Conservation (phyloP, 2,329 filamentous ascomycete genomes). For the Aspergillus flavus region DNA sequence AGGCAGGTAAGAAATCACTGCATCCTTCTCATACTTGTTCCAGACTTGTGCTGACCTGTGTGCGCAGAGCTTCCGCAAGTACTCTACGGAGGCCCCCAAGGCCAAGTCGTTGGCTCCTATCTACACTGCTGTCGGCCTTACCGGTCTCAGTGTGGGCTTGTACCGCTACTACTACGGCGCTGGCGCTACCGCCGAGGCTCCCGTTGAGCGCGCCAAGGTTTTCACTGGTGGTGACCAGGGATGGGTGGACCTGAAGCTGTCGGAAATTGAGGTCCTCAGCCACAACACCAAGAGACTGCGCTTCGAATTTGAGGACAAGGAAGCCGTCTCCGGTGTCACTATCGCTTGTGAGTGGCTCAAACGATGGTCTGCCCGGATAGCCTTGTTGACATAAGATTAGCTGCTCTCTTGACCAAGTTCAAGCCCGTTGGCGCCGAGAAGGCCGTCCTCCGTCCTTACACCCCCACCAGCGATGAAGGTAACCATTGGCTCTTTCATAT, state of each 20-base stretch:
- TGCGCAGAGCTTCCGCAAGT: slow-evolving; percentile 65
- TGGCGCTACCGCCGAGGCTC: slow-evolving; percentile 32
- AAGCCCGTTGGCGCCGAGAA: slow-evolving; percentile 82
- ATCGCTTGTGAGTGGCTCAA: slow-evolving; percentile 65
- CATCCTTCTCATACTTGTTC: not conserved
- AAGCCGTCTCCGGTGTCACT: slow-evolving; percentile 79
- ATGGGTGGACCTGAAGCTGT: slow-evolving; percentile 79
- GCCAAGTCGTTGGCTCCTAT: slow-evolving; percentile 62
- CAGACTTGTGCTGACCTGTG: slow-evolving; percentile 3
- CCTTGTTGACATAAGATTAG: slow-evolving; percentile 35
- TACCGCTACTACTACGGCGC: slow-evolving; percentile 51
- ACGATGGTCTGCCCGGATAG: not conserved
- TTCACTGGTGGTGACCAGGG: slow-evolving; percentile 89
- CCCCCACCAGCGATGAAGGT: slow-evolving; percentile 85
- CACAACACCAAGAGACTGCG: slow-evolving; percentile 93
- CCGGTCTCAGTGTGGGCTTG: slow-evolving; percentile 57
- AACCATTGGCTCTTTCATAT: slow-evolving; percentile 12
- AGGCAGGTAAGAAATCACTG: slow-evolving; percentile 58
- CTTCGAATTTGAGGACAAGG: slow-evolving; percentile 81
- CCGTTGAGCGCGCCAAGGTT: slow-evolving; percentile 49
- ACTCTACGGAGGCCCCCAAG: slow-evolving; percentile 65
- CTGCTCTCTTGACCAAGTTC: slow-evolving; percentile 87
- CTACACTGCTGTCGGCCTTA: slow-evolving; percentile 48
- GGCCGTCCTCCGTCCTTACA: slow-evolving; percentile 88
- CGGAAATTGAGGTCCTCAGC: slow-evolving; percentile 77